A percentile compares a stretch with the other conserved stretches of the same genome.
phyloP scores from a whole-genome alignment of 2,329 filamentous ascomycete genomes.

The Botrytis sinoallii region DNA sequence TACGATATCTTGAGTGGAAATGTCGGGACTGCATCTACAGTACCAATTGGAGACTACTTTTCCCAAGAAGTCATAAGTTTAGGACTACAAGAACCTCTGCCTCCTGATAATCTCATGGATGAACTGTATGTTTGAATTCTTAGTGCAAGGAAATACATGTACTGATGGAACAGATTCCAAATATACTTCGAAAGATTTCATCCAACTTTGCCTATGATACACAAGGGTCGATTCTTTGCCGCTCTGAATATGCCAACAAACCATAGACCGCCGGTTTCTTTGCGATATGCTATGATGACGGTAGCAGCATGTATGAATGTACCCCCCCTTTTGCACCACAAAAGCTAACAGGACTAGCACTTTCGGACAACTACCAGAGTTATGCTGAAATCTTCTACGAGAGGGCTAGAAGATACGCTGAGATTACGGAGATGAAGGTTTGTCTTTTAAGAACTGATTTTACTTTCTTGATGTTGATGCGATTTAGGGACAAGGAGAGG shows the following conservation, averaged over 20 bases:
- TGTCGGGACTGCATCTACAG: not conserved
- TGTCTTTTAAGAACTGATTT: constrained; percentile 19
- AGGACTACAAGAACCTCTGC: constrained; percentile 78
- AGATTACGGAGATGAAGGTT: constrained; percentile 79
- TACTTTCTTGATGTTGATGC: not conserved
- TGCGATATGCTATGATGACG: constrained; percentile 89
- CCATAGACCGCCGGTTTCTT: constrained; percentile 74
- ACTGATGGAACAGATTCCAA: constrained; percentile 52
- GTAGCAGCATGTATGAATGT: constrained; percentile 56
- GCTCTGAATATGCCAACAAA: constrained; percentile 69
- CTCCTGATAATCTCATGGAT: constrained; percentile 74
- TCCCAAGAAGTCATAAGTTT: constrained; percentile 65
- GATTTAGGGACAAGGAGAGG: constrained; percentile 66
- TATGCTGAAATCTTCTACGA: constrained; percentile 79
- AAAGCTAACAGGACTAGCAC: constrained; percentile 35
- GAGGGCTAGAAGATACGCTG: constrained; percentile 76
- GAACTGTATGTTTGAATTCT: constrained; percentile 58
- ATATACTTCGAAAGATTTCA: constrained; percentile 76
- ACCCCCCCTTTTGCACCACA: not conserved
- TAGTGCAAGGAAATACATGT: not conserved
- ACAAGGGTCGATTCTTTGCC: constrained; percentile 70
- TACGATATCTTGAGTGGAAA: constrained; percentile 23
- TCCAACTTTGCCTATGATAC: constrained; percentile 71
- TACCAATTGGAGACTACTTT: constrained; percentile 48
- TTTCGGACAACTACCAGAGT: constrained; percentile 67